Conservation (phyloP, 768 basidiomycete genomes). For the Roridomyces roridus region DNA sequence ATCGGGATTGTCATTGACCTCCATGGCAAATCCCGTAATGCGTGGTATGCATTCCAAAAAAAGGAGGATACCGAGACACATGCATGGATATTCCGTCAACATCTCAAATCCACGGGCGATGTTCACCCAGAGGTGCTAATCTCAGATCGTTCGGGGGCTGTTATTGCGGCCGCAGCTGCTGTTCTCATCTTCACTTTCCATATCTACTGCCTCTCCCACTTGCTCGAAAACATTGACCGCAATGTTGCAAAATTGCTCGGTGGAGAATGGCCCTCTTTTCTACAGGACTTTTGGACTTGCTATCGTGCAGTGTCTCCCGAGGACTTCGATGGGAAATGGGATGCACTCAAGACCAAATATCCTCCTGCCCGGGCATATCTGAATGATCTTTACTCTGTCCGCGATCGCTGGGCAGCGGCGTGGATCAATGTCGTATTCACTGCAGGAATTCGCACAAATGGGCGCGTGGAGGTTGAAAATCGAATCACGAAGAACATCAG, state of each 20-base stretch:
- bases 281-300: slow-evolving; percentile 33
- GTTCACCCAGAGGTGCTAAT: slow-evolving; percentile 30
- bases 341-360: slow-evolving; percentile 18
- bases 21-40: slow-evolving; percentile 29
- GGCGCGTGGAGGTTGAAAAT: slow-evolving; percentile 38
- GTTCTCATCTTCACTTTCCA: slow-evolving; percentile 30
- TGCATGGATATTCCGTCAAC: slow-evolving; percentile 31
- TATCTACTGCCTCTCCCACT: slow-evolving; percentile 38
- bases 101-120: slow-evolving; percentile 25
- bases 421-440: slow-evolving; percentile 37
- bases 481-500: slow-evolving; percentile 31
- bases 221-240: slow-evolving; percentile 33
- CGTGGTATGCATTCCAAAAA: slow-evolving; percentile 35
- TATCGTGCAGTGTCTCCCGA: slow-evolving; percentile 38
- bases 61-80: slow-evolving; percentile 28
- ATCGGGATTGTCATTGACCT: slow-evolving; percentile 39
- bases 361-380: slow-evolving; percentile 31
- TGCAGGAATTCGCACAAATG: slow-evolving; percentile 40
- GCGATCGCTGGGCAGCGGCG: slow-evolving; percentile 41
- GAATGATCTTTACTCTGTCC: slow-evolving; percentile 32
- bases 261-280: slow-evolving; percentile 30
- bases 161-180: slow-evolving; percentile 25
- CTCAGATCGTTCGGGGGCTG: slow-evolving; percentile 29
- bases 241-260: slow-evolving; percentile 29
- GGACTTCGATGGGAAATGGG: slow-evolving; percentile 32